Evolutionary conservation across 352 stramenopile species (phyloP).

Genomic region (Thalassiosira delicatula): DNA sequence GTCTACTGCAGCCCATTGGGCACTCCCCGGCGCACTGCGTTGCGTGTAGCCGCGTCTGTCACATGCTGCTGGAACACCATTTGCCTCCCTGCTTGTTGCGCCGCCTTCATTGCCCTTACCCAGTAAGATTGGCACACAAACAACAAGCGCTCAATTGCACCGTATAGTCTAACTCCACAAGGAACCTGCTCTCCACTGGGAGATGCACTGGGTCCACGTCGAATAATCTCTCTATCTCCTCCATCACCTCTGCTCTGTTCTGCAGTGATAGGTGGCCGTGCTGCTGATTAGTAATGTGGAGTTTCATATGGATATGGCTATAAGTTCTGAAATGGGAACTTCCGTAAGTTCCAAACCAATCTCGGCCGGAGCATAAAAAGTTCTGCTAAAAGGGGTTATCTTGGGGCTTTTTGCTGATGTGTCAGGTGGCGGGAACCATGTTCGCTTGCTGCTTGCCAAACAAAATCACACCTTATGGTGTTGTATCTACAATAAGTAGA

Average conservation of each 20-base stretch:
- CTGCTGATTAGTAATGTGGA: neutral
- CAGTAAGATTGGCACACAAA: neutral
- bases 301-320: no score
- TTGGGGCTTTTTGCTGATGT: no score
- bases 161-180: conserved; percentile 3
- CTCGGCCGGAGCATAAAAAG: no score
- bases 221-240: neutral
- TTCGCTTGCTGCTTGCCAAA: no score
- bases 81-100: neutral
- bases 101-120: conserved; percentile 2
- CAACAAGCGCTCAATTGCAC: neutral
- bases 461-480: no score
- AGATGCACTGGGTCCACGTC: neutral
- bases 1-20: neutral
- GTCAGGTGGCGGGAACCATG: no score
- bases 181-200: conserved; percentile 1
- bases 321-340: no score
- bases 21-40: no score
- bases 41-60: neutral
- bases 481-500: no score
- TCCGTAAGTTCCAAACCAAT: no score
- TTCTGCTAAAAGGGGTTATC: no score
- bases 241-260: neutral
- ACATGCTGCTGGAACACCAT: neutral
- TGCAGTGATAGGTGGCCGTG: neutral